Conservation (phyloP, 108 stramenopile species). For the Cylindrotheca closterium region DNA sequence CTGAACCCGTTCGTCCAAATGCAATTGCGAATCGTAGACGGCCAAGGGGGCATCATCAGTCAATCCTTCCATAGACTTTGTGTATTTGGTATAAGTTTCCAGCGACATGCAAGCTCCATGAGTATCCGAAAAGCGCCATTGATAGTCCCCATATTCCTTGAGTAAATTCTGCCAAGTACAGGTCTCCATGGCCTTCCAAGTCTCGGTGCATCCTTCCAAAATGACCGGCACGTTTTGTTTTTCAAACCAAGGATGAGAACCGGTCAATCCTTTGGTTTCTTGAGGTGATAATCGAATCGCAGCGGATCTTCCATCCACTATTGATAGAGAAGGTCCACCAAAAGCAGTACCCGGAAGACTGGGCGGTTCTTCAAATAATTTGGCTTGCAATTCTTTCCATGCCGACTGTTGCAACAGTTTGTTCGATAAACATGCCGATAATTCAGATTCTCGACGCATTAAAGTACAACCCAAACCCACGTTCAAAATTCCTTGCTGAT, state of each 20-base stretch:
- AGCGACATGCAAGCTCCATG: slow-evolving; percentile 79
- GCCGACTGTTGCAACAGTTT: not conserved
- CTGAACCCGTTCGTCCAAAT: slow-evolving; percentile 40
- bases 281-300: slow-evolving; percentile 15
- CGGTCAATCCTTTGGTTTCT: not conserved
- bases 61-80: slow-evolving; percentile 48
- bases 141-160: slow-evolving; percentile 53
- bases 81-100: slow-evolving; percentile 67
- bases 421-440: slow-evolving; percentile 40
- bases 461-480: slow-evolving; percentile 65
- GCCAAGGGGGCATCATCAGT: slow-evolving; percentile 81
- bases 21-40: slow-evolving; percentile 81
- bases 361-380: slow-evolving; percentile 28
- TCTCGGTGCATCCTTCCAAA: slow-evolving; percentile 50
- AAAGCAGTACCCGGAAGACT: not conserved
- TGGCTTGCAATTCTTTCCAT: slow-evolving; percentile 44
- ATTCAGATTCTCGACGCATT: slow-evolving; percentile 57
- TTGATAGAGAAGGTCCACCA: too few species aligned
- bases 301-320: too few species aligned
- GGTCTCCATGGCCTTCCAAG: slow-evolving; percentile 66
- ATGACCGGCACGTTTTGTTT: slow-evolving; percentile 66
- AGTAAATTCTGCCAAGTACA: slow-evolving; percentile 54
- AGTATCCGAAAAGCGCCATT: slow-evolving; percentile 75
- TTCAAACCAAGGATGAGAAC: slow-evolving; percentile 54
- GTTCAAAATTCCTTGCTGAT: slow-evolving; percentile 48